Evolutionary conservation across 2,329 filamentous ascomycete genomes (phyloP).

Genomic region (Pseudocercospora crystallina): DNA sequence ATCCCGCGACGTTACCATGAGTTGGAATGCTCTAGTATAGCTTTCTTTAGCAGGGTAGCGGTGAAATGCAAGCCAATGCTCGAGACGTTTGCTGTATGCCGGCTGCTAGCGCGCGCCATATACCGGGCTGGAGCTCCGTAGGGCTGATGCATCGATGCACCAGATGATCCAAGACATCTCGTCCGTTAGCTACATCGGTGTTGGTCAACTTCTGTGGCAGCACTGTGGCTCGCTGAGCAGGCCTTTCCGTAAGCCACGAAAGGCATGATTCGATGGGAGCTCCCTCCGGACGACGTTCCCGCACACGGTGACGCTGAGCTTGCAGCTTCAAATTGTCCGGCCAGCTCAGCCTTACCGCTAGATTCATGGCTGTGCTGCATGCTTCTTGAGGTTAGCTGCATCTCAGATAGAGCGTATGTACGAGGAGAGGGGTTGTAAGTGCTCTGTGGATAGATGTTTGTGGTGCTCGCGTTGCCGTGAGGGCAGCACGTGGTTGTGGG

Average conservation of each 20-base stretch:
- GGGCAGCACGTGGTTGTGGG: no score
- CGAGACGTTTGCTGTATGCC: not conserved
- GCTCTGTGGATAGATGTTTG: no score
- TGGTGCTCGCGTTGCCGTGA: no score
- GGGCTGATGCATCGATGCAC: conserved; percentile 6
- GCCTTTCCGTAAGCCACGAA: conserved; percentile 14
- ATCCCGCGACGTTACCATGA: conserved; percentile 1
- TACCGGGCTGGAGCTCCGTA: conserved; percentile 6
- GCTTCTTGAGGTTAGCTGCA: no score
- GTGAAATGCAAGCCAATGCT: not conserved
- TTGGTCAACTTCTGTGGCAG: conserved; percentile 2
- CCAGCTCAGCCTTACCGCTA: conserved; percentile 12
- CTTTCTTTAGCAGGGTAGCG: not conserved
- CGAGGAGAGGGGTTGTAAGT: no score
- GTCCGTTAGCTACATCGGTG: conserved; percentile 5
- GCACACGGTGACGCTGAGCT: conserved; percentile 4
- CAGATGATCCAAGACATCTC: not conserved
- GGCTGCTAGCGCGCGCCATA: not conserved
- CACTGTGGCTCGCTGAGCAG: conserved; percentile 11
- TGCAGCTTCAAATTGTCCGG: conserved; percentile 1
- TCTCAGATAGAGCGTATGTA: no score
- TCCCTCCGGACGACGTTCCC: not conserved
- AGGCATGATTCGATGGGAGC: conserved; percentile 4
- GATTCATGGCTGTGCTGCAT: no score
- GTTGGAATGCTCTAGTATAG: not conserved